These are phyloP conservation scores for Hordeum marinum DNA, from an alignment of 176 grass and related monocot species.

Conservation along the genomic window DNA sequence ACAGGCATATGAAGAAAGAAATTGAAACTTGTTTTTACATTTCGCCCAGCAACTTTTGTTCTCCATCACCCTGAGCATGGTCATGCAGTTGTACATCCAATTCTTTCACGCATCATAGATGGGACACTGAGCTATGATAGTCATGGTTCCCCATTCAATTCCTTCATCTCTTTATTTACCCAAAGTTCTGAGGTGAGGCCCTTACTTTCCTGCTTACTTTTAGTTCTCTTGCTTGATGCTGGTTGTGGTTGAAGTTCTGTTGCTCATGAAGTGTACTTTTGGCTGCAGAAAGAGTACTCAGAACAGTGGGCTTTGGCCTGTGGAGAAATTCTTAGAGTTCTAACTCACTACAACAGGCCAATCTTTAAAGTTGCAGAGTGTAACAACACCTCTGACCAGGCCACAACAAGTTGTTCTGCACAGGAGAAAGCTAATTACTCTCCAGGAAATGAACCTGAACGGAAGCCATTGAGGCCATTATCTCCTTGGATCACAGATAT, in stretches of 20 bases:
- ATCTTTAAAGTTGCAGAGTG: slow-evolving; percentile 77
- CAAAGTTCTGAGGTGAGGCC: slow-evolving; percentile 79
- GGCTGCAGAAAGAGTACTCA: slow-evolving; percentile 82
- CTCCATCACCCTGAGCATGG: slow-evolving; percentile 98
- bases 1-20: slow-evolving; percentile 19
- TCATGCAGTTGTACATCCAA: slow-evolving; percentile 91
- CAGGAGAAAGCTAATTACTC: slow-evolving; percentile 47
- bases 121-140: slow-evolving; percentile 83
- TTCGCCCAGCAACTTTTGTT: slow-evolving; percentile 78
- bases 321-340: slow-evolving; percentile 92
- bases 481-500: slow-evolving; percentile 98
- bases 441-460: slow-evolving; percentile 63
- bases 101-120: slow-evolving; percentile 97
- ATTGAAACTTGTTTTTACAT: slow-evolving; percentile 23
- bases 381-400: slow-evolving; percentile 44
- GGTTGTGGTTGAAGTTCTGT: background rate
- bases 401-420: slow-evolving; percentile 55
- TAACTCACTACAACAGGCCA: slow-evolving; percentile 98
- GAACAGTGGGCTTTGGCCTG: slow-evolving; percentile 99
- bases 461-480: slow-evolving; percentile 79
- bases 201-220: slow-evolving; percentile 13
- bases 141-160: slow-evolving; percentile 71
- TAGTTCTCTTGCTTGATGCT: background rate
- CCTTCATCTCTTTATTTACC: slow-evolving; percentile 95
- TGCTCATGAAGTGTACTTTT: slow-evolving; percentile 12